A percentile compares a stretch with the other conserved stretches of the same genome.
Conservation (phyloP, 345 rosid genomes). For the Acer yangbiense region DNA sequence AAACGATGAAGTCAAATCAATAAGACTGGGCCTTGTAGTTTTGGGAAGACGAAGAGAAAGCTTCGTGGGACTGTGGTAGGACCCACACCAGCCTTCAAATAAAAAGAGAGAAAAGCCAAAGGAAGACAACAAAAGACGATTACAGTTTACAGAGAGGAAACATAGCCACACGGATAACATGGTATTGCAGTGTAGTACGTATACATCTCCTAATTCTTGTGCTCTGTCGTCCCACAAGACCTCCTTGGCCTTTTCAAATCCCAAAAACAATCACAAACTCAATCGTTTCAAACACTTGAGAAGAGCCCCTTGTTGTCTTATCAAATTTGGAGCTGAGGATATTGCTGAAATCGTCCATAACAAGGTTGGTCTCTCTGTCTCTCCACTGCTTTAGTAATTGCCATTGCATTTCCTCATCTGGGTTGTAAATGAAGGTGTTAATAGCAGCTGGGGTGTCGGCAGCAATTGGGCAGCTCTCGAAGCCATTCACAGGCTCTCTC, state of each 20-base stretch:
- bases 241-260: conserved; percentile 9
- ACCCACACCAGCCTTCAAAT: neutral
- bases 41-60: neutral
- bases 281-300: conserved; percentile 19
- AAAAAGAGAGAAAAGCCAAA: neutral
- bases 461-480: conserved; percentile 81
- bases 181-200: conserved; percentile 9
- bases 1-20: too few species aligned
- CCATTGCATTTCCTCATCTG: neutral
- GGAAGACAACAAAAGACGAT: too few species aligned
- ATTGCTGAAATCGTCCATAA: conserved; percentile 63
- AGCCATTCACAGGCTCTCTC: conserved; percentile 68
- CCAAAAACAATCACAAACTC: conserved; percentile 15
- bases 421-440: conserved; percentile 47
- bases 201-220: neutral
- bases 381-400: too few species aligned
- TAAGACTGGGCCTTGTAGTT: too few species aligned
- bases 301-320: conserved; percentile 30
- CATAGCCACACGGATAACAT: neutral
- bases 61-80: neutral
- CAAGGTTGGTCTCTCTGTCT: conserved; percentile 43
- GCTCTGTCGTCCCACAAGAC: conserved; percentile 8
- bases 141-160: too few species aligned
- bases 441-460: conserved; percentile 75
- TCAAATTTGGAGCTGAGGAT: conserved; percentile 55